Percentiles rank a stretch among this genome's conserved stretches.
Conservation (phyloP, 805 yeast genomes). For the Wickerhamomyces queroliae region DNA sequence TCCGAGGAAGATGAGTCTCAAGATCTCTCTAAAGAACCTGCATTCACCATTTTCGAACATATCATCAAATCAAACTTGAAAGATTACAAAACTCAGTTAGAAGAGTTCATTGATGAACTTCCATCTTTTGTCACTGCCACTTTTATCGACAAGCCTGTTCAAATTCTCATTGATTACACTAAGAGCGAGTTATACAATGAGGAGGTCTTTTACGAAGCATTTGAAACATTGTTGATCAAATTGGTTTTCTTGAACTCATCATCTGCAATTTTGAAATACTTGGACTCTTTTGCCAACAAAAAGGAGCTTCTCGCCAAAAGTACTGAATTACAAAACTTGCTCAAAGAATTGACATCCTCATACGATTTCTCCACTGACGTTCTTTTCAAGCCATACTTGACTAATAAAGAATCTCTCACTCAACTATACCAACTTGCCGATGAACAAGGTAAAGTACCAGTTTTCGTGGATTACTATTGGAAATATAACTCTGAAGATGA, state of each 20-base stretch:
- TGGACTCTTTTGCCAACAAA: conserved; percentile 27
- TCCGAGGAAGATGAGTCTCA: conserved; percentile 14
- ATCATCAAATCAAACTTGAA: conserved; percentile 20
- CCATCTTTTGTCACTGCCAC: conserved; percentile 27
- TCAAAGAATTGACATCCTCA: conserved; percentile 16
- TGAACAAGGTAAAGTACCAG: conserved; percentile 9
- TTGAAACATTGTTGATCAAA: conserved; percentile 25
- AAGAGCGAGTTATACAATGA: conserved; percentile 19
- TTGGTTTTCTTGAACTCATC: conserved; percentile 15
- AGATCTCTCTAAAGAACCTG: conserved; percentile 12
- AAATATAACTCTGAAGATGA: conserved; percentile 9
- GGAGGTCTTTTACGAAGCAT: conserved; percentile 19
- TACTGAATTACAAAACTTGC: conserved; percentile 14
- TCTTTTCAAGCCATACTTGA: conserved; percentile 23
- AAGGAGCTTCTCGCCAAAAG: conserved; percentile 14
- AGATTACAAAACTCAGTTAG: conserved; percentile 22
- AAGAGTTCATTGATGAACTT: conserved; percentile 27
- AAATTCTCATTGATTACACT: conserved; percentile 27
- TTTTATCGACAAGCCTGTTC: conserved; percentile 26
- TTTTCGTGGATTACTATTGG: conserved; percentile 18
- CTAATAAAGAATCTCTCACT: conserved; percentile 28
- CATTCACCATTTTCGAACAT: conserved; percentile 23
- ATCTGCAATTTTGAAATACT: conserved; percentile 23
- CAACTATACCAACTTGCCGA: conserved; percentile 28
- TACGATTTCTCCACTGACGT: conserved; percentile 24